Evolutionary conservation across 352 stramenopile genomes (phyloP).

Genomic region (Phytophthora nicotianae): DNA sequence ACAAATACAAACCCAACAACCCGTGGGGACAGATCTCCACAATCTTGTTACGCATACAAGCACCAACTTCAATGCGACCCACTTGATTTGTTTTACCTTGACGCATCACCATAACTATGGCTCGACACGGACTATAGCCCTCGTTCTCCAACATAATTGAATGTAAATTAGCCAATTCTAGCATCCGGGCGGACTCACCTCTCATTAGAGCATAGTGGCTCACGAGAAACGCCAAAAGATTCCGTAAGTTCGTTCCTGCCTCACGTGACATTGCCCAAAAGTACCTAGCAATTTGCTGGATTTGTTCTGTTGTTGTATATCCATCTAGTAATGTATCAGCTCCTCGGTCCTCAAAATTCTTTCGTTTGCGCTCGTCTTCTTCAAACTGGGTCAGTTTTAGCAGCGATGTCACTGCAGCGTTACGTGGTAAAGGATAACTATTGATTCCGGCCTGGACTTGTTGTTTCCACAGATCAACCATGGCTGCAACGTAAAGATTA

Average conservation of each 20-base stretch:
- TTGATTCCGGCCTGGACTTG: neutral
- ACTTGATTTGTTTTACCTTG: constrained; percentile 3
- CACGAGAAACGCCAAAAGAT: neutral
- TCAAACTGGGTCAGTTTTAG: constrained; percentile 2
- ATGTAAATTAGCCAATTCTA: neutral
- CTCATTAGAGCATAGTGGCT: neutral
- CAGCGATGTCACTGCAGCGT: constrained; percentile 5
- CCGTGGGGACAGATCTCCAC: neutral
- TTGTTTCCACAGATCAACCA: constrained; percentile 10
- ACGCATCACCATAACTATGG: neutral
- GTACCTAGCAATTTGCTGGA: too few relatives aligned
- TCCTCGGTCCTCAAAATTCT: constrained; percentile 7
- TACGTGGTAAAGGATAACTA: neutral
- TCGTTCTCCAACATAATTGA: neutral
- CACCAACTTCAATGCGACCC: neutral
- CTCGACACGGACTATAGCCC: neutral
- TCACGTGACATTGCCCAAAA: too few relatives aligned
- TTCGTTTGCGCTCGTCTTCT: constrained; percentile 2
- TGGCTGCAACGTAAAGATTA: neutral
- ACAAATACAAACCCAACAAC: neutral
- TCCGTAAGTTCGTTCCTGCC: neutral
- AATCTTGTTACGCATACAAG: neutral
- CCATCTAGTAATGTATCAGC: neutral
- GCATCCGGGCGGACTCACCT: neutral
- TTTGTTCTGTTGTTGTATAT: too few relatives aligned